phyloP scores from a whole-genome alignment of 1,284 basidiomycete species.

The Dichomitus squalens region DNA sequence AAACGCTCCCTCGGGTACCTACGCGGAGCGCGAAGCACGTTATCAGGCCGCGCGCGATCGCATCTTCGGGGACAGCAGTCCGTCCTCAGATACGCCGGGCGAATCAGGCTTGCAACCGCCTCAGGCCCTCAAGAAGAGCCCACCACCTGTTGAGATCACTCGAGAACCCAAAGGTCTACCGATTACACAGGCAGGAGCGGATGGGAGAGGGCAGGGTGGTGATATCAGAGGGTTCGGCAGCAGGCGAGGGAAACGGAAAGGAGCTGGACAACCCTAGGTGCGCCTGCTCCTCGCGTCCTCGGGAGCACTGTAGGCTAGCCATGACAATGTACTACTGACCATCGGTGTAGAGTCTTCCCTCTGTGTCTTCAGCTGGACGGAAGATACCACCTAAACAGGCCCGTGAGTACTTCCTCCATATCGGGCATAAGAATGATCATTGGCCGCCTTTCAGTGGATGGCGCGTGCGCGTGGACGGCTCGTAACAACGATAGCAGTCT shows the following conservation, averaged over 20 bases:
- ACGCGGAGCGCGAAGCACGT: conserved; percentile 39
- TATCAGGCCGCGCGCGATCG: conserved; percentile 43
- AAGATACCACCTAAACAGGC: neutral
- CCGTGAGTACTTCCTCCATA: no score
- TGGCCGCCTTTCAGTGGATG: no score
- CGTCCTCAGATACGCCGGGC: neutral
- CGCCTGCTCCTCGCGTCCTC: neutral
- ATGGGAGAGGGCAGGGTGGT: neutral
- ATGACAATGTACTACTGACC: conserved; percentile 9
- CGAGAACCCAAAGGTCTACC: conserved; percentile 17
- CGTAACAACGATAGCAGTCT: no score
- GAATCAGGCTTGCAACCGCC: neutral
- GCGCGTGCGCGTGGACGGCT: no score
- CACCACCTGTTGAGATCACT: conserved; percentile 9
- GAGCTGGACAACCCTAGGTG: conserved; percentile 1
- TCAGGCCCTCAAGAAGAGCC: neutral
- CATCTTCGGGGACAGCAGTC: conserved; percentile 32
- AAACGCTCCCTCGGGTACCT: conserved; percentile 15
- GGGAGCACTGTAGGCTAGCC: neutral
- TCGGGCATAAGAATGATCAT: no score
- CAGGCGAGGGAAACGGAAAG: conserved; percentile 15
- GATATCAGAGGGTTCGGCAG: conserved; percentile 10
- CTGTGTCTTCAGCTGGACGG: no score
- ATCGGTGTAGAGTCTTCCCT: neutral
- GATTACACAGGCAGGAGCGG: neutral